Base-by-base conservation (phyloP, 1,284 basidiomycete species). In the Pholiota adiposa region DNA sequence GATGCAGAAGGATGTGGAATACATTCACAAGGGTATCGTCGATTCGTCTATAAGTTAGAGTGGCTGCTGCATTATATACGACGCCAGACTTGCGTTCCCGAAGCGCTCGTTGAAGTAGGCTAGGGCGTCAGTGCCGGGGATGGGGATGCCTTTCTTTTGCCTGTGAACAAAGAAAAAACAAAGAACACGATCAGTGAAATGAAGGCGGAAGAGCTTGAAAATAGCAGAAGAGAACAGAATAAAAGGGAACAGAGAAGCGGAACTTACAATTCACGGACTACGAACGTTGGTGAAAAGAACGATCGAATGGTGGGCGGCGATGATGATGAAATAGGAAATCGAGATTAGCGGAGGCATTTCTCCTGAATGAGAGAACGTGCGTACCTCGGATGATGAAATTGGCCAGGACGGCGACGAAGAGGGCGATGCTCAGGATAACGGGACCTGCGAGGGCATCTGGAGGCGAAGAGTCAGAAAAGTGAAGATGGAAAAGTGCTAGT, bases 321-420 rank as follows among this genome's bases (percentile, higher is more conserved):
- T 38, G 36, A 44, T 8, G 19, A 23, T 44, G 41, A 44, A 44
- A 25, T 46, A 5, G 41, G 14, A 3, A 48, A 18, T 33, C 23
- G 44, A 38, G 4, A 27, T 48, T n/a, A 31, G 25, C 41, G 40
- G 41, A 54, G 25, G 41, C 16, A 31, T 41, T 36, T 41, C 29
- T 27, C 8, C 8, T 23, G 12, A 34, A 6, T 21, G 4, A 27
- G 29, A n/a, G 29, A 34, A 55, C 53, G 44, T 19, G 60, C 67
- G 71, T 67, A 93, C 92, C 85, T 71, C 94, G 85, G 61, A 97
- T 82, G 65, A 94, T 72, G 72, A 97, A 97, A 75, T 97, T 97
- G 59, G 86, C 83, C 31, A 96, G 82, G 5, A 97, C 84, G 14
- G 93, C 96, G 54, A 89, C 75, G 78, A 97, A 97, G 25, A 97